A percentile compares a stretch with the other conserved stretches of the same genome.
These are phyloP conservation scores for Phaeophleospora eucalypticola DNA, from an alignment of 2,329 filamentous ascomycete genomes.

Conservation along the genomic window DNA sequence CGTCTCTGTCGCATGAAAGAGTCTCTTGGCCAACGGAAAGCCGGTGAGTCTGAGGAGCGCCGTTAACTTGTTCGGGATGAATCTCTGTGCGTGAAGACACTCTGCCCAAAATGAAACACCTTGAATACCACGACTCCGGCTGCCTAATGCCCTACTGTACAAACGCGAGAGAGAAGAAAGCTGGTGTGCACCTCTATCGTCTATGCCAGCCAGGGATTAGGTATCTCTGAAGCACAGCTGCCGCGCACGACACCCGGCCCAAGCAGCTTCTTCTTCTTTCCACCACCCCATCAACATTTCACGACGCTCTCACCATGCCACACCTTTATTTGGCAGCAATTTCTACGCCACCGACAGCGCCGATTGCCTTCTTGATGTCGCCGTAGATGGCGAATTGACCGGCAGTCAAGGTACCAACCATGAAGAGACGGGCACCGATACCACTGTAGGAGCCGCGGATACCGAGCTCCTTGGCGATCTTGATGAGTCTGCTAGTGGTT, in stretches of 20 bases:
- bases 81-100: too few species aligned
- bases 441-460: conserved; percentile 69
- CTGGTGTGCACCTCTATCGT: conserved; percentile 11
- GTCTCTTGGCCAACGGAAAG: too few species aligned
- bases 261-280: neutral
- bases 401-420: conserved; percentile 70
- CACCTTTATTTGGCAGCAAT: too few species aligned
- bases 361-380: conserved; percentile 53
- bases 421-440: conserved; percentile 75
- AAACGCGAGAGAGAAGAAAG: conserved; percentile 2
- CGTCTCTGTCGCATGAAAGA: too few species aligned
- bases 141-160: conserved; percentile 13
- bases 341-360: too few species aligned
- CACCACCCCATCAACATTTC: neutral
- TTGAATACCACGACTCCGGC: neutral
- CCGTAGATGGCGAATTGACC: conserved; percentile 90
- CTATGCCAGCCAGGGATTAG: conserved; percentile 7
- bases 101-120: neutral
- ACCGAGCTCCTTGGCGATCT: conserved; percentile 84
- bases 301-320: too few species aligned
- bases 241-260: neutral
- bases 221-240: conserved; percentile 8
- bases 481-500: conserved; percentile 73
- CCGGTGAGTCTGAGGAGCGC: too few species aligned
- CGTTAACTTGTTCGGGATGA: too few species aligned